A percentile compares a stretch with the other conserved stretches of the same genome.
These are phyloP conservation scores for Gossypium davidsonii DNA, from an alignment of 441 rosid genomes.

Conservation along the genomic window DNA sequence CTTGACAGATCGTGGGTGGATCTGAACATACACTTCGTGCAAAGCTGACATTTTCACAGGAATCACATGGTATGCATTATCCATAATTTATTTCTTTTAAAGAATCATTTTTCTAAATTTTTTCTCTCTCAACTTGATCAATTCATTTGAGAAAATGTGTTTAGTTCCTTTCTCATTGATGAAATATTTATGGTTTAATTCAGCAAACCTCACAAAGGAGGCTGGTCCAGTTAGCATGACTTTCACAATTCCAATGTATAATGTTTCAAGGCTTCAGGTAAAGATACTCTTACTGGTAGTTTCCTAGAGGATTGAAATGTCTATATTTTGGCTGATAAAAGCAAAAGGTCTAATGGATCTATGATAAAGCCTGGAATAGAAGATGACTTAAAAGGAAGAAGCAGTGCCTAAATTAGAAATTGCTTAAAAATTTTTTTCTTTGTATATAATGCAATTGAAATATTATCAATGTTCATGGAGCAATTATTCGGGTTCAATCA, in stretches of 20 bases:
- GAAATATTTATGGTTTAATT: conserved; percentile 13
- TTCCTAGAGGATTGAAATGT: background rate
- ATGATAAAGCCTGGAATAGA: background rate
- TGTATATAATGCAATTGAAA: background rate
- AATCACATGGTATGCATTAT: conserved; percentile 55
- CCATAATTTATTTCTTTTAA: background rate
- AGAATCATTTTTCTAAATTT: background rate
- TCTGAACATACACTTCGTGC: conserved; percentile 85
- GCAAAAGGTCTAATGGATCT: background rate
- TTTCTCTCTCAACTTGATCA: background rate
- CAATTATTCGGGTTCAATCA: background rate
- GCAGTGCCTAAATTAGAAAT: background rate
- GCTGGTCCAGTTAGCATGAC: conserved; percentile 98
- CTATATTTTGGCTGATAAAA: background rate
- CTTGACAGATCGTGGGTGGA: conserved; percentile 81
- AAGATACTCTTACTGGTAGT: conserved; percentile 8
- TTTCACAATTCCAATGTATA: conserved; percentile 94
- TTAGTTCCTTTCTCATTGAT: background rate
- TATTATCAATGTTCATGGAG: background rate
- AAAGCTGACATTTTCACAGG: conserved; percentile 88
- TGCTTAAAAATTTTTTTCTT: background rate
- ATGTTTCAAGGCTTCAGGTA: conserved; percentile 91
- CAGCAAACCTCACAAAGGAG: conserved; percentile 91
- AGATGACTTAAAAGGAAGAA: background rate
- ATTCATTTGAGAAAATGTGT: background rate